Evolutionary conservation across 345 rosid species (phyloP).

Genomic region (Physaria fendleri): DNA sequence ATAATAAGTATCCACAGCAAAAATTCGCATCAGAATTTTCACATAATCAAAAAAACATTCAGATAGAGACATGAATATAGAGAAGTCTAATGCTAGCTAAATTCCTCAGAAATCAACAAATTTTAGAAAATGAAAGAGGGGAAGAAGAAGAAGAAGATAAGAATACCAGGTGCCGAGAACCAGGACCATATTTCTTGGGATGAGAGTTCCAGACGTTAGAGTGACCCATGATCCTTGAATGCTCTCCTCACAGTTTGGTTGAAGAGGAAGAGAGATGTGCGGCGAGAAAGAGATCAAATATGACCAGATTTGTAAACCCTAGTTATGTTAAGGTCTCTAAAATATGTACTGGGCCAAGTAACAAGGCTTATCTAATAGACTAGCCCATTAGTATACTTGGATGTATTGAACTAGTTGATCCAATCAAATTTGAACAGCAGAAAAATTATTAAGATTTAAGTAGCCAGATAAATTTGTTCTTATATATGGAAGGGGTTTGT

Average conservation of each 20-base stretch:
- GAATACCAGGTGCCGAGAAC: slow-evolving; percentile 37
- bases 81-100: neutral
- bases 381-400: neutral
- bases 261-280: neutral
- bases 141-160: too few relatives aligned
- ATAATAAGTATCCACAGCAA: neutral
- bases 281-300: neutral
- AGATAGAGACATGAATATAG: neutral
- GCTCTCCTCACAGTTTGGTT: neutral
- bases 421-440: neutral
- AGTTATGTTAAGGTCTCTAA: neutral
- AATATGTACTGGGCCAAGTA: too few relatives aligned
- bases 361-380: too few relatives aligned
- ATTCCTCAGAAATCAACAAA: neutral
- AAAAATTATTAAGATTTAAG: neutral
- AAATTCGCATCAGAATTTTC: neutral
- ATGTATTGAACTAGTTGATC: neutral
- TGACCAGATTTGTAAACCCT: slow-evolving; percentile 1
- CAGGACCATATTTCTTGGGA: slow-evolving; percentile 33
- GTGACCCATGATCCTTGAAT: slow-evolving; percentile 23
- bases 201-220: slow-evolving; percentile 24
- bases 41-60: neutral
- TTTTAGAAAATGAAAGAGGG: neutral
- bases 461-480: neutral
- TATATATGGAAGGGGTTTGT: neutral